Percentiles rank a stretch among this genome's conserved stretches.
These are phyloP conservation scores for Arabidopsis arenosa DNA, from an alignment of 345 rosid species.

Conservation along the genomic window DNA sequence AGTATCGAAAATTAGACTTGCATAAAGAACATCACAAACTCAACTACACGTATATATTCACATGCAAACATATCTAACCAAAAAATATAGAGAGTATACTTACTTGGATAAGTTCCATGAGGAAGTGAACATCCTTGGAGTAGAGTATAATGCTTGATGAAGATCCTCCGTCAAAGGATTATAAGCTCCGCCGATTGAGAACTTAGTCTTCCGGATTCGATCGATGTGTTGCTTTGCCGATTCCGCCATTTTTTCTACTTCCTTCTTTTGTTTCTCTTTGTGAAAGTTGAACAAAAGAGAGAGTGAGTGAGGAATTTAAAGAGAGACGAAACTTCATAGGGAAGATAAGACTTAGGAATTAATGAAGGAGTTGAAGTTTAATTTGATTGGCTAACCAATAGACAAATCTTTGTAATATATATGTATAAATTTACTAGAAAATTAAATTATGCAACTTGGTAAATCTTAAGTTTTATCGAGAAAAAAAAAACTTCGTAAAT, in stretches of 20 bases:
- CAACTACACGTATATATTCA: too few relatives aligned
- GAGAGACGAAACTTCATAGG: slow-evolving; percentile 33
- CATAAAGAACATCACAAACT: too few relatives aligned
- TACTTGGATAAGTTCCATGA: slow-evolving; percentile 79
- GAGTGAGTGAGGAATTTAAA: background rate
- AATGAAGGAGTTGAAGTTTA: background rate
- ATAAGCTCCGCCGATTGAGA: slow-evolving; percentile 61
- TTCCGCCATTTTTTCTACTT: slow-evolving; percentile 24
- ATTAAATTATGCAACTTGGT: too few relatives aligned
- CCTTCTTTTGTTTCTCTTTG: slow-evolving; percentile 12
- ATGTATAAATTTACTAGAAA: too few relatives aligned
- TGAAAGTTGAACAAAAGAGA: background rate
- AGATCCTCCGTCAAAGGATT: slow-evolving; percentile 61
- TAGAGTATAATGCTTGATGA: slow-evolving; percentile 71
- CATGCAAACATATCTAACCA: too few relatives aligned
- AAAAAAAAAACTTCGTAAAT: too few relatives aligned
- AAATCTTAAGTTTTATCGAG: too few relatives aligned
- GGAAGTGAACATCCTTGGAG: slow-evolving; percentile 68
- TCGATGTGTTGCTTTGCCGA: slow-evolving; percentile 54
- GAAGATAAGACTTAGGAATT: slow-evolving; percentile 17
- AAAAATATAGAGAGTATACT: background rate
- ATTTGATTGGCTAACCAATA: too few relatives aligned
- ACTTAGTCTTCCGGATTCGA: slow-evolving; percentile 49
- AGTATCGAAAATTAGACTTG: too few relatives aligned
- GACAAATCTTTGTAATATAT: too few relatives aligned